phyloP scores from a whole-genome alignment of 2,329 filamentous ascomycete genomes.

The Cyclaneusma minus region DNA sequence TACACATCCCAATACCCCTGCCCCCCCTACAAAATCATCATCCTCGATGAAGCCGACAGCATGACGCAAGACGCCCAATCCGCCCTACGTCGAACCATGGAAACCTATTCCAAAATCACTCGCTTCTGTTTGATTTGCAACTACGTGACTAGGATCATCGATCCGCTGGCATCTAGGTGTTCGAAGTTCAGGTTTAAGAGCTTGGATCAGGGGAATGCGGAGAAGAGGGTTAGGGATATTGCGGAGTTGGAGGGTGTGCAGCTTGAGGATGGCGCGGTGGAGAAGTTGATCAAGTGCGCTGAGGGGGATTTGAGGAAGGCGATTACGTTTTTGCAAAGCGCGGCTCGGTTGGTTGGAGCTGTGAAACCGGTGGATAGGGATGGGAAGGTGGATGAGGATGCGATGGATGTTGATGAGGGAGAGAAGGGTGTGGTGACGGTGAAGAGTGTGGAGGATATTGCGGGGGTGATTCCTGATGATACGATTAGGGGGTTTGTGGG shows the following conservation, averaged over 20 bases:
- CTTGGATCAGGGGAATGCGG: conserved; percentile 73
- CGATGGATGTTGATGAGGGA: conserved; percentile 25
- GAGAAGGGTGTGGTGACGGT: conserved; percentile 56
- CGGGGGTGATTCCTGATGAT: conserved; percentile 70
- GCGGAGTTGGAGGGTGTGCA: conserved; percentile 61
- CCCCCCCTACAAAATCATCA: conserved; percentile 97
- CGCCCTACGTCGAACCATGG: conserved; percentile 89
- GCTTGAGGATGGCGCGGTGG: conserved; percentile 64
- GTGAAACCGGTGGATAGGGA: conserved; percentile 19
- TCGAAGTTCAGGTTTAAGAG: conserved; percentile 98
- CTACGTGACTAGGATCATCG: conserved; percentile 96
- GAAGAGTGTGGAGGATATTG: conserved; percentile 80
- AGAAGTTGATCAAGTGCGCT: conserved; percentile 71
- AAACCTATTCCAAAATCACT: conserved; percentile 93
- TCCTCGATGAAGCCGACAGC: conserved; percentile 93
- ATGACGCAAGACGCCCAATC: conserved; percentile 98
- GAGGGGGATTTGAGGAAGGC: conserved; percentile 93
- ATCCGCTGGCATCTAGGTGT: conserved; percentile 83
- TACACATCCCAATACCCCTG: conserved; percentile 68
- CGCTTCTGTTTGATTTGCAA: conserved; percentile 97
- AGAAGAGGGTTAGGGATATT: conserved; percentile 66
- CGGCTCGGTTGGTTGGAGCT: conserved; percentile 73
- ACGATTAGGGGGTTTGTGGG: conserved; percentile 57
- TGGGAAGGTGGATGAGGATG: conserved; percentile 25
- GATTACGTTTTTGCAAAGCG: conserved; percentile 90